Conservation (phyloP, 1,284 basidiomycete genomes). For the Pascua guehoae region DNA sequence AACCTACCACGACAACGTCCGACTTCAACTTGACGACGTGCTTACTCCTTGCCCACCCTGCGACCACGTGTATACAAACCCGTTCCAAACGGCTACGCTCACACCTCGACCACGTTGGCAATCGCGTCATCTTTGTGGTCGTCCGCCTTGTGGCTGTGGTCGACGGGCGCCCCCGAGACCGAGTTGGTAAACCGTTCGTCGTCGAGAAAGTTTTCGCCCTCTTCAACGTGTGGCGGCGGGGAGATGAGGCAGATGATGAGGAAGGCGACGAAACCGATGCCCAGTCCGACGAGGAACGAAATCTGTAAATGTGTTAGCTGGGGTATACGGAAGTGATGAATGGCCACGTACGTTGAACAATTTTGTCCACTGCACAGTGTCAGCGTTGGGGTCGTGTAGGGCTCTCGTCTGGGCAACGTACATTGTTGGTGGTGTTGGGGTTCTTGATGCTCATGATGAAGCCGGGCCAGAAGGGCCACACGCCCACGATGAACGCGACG, state of each 20-base stretch:
- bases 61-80: no score
- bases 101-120: background rate
- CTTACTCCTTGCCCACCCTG: no score
- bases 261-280: conserved; percentile 17
- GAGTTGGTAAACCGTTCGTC: conserved; percentile 3
- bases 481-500: conserved; percentile 20
- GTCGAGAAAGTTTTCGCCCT: conserved; percentile 13
- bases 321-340: no score
- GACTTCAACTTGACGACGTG: no score
- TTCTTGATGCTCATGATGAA: conserved; percentile 24
- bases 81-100: no score
- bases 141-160: background rate
- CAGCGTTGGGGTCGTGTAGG: no score
- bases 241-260: conserved; percentile 16
- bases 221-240: conserved; percentile 15
- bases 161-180: background rate
- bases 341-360: conserved; percentile 18
- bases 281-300: conserved; percentile 25
- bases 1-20: no score
- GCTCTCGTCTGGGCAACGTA: no score
- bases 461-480: conserved; percentile 24
- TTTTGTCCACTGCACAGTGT: conserved; percentile 15
- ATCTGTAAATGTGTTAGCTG: conserved; percentile 1
- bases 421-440: conserved; percentile 9
- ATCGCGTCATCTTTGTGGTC: background rate